Evolutionary conservation across 495 filamentous ascomycete genomes (phyloP), one percentile per base, ranked within the genome.

Genomic region (Aspergillus bertholletiae): DNA sequence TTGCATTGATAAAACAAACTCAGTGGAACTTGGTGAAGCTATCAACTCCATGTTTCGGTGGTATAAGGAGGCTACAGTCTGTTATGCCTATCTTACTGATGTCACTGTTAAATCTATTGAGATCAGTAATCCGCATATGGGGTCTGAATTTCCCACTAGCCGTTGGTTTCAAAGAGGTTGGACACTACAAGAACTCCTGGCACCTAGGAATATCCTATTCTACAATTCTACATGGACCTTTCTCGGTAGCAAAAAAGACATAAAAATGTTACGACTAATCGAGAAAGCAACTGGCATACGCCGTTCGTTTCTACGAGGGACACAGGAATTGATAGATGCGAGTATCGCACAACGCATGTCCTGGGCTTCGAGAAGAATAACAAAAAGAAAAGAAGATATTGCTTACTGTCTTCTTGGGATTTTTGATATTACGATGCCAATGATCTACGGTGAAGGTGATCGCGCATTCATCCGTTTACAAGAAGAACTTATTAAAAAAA

Each of bases 21-120:
- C 55, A 49, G 63, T 71, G 1, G 73, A 74, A 53, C 56, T 75
- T 15, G 5, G 5, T 28, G 27, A 28, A 28, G 27, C 27, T 9
- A 74, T 79, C 51, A 77, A 77, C 49, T 74, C 67, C 18, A 77
- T 79, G 69, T 76, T 60, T 49, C 28, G 22, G 6, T 62, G 58
- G 55, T 58, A 64, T 43, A 8, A 51, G 24, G 2, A 24, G 23
- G 49, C 49, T 22, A 17, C 6, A 39, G 23, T 51, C 6, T 51
- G 49, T 17, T 53, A 53, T 32, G 39, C 35, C 11, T 53, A 44
- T 39, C 37, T 53, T 15, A 12, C 7, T 3, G 50, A 53, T 53
- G 50, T 53, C 32, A n/a, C n/a, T n/a, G n/a, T n/a, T n/a, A n/a
- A n/a, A n/a, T n/a, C n/a, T n/a, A n/a, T n/a, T n/a, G n/a, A n/a